phyloP scores from a whole-genome alignment of 495 filamentous ascomycete species.

The Tuber aestivum region DNA sequence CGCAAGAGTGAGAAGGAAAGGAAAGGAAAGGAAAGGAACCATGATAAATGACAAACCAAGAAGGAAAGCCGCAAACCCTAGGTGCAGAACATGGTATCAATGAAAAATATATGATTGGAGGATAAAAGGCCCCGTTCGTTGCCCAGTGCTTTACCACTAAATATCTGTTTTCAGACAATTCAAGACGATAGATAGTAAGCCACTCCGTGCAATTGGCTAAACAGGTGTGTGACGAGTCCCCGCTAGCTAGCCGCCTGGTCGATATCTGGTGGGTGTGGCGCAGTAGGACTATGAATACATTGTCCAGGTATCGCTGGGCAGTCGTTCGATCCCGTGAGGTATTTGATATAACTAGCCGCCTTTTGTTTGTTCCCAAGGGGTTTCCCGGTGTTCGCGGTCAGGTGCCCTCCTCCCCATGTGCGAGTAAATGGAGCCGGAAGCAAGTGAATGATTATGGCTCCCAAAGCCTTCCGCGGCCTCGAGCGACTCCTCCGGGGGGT shows the following conservation, averaged over 20 bases:
- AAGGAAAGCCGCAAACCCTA: not conserved
- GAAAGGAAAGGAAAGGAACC: not conserved
- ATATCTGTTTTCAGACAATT: not conserved
- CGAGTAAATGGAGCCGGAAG: not conserved
- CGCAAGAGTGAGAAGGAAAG: not conserved
- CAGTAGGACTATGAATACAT: conserved; percentile 1
- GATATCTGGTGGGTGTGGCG: not conserved
- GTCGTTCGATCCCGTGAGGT: conserved; percentile 1
- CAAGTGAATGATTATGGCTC: conserved; percentile 27
- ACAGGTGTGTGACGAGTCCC: not conserved
- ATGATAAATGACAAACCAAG: conserved; percentile 2
- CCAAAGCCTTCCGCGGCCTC: conserved; percentile 39
- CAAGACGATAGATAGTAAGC: not conserved
- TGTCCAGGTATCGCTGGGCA: not conserved
- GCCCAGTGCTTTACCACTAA: not conserved
- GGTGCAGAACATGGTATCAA: not conserved
- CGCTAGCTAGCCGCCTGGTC: not conserved
- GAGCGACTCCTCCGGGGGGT: conserved; percentile 33
- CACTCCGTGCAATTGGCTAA: not conserved
- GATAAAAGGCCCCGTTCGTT: not conserved
- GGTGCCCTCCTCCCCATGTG: not conserved
- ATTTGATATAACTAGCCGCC: not conserved
- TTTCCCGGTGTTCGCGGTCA: not conserved
- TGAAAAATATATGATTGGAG: not conserved
- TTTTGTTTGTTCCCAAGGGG: not conserved